These are phyloP conservation scores for Mycena rebaudengoi DNA, from an alignment of 768 basidiomycete species.

Conservation along the genomic window DNA sequence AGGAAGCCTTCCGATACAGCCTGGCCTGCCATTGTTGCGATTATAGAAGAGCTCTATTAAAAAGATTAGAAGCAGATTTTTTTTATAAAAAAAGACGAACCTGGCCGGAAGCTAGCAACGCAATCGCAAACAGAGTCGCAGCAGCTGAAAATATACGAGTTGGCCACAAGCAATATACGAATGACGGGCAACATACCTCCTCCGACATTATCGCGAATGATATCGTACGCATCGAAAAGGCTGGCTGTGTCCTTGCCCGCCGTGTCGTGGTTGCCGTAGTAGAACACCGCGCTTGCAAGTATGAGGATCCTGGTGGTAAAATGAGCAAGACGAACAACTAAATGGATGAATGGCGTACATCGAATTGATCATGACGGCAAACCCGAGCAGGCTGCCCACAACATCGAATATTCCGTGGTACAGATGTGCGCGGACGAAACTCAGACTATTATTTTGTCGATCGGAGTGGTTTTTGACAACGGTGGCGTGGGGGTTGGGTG, in stretches of 20 bases:
- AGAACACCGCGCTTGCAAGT: slow-evolving; percentile 85
- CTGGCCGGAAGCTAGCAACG: slow-evolving; percentile 86
- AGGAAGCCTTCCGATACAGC: slow-evolving; percentile 92
- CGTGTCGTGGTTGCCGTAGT: slow-evolving; percentile 46
- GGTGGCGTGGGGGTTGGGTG: slow-evolving; percentile 40
- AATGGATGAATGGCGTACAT: slow-evolving; percentile 53
- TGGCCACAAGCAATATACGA: not conserved
- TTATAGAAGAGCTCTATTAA: slow-evolving; percentile 77
- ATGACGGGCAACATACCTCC: slow-evolving; percentile 52
- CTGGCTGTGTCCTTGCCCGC: slow-evolving; percentile 59
- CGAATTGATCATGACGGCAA: slow-evolving; percentile 90
- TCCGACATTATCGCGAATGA: slow-evolving; percentile 76
- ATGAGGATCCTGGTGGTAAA: slow-evolving; percentile 83
- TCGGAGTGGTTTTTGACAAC: slow-evolving; percentile 58
- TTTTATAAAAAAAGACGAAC: slow-evolving; percentile 31
- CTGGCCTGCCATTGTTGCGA: slow-evolving; percentile 91
- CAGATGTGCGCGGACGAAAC: slow-evolving; percentile 69
- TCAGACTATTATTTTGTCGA: slow-evolving; percentile 61
- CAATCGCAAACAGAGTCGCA: slow-evolving; percentile 88
- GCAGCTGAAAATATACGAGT: slow-evolving; percentile 56
- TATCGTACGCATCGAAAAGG: slow-evolving; percentile 83
- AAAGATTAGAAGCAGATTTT: not conserved
- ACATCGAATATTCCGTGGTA: slow-evolving; percentile 75
- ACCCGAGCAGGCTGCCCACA: slow-evolving; percentile 73
- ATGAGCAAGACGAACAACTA: not conserved